Conservation (phyloP, 169 alveolate genomes). For the Cyclospora cayetanensis region DNA sequence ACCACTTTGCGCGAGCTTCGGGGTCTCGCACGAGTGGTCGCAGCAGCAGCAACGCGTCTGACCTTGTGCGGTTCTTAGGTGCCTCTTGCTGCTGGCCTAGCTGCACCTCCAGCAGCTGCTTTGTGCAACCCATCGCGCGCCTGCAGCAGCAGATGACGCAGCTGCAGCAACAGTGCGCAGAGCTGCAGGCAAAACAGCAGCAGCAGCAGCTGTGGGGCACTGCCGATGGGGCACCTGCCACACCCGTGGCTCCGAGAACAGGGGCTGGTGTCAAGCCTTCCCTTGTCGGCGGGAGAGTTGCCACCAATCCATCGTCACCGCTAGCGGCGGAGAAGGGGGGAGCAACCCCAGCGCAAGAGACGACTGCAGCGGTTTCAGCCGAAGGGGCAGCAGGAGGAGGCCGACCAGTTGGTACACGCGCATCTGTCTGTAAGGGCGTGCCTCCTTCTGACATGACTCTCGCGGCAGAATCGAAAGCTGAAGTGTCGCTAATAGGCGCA, state of each 20-base stretch:
- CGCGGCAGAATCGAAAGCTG: no score
- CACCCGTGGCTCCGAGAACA: no score
- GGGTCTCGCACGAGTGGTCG: constrained; percentile 37
- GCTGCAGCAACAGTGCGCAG: constrained; percentile 43
- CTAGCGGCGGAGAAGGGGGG: neutral
- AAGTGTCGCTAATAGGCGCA: no score
- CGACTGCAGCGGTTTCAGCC: no score
- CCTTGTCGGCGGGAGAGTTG: neutral
- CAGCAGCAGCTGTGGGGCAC: no score
- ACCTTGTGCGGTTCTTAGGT: constrained; percentile 23
- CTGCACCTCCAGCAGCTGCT: constrained; percentile 2
- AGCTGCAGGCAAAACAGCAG: constrained; percentile 20
- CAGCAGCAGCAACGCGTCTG: constrained; percentile 30
- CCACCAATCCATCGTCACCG: neutral
- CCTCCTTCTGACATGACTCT: no score
- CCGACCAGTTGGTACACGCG: no score
- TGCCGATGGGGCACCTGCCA: no score
- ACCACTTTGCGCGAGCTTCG: constrained; percentile 20
- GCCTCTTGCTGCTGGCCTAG: constrained; percentile 65
- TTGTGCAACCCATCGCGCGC: constrained; percentile 58
- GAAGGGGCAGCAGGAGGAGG: no score
- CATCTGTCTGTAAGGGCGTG: no score
- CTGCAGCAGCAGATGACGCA: constrained; percentile 57
- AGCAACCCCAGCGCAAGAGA: no score
- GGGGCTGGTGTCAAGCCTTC: neutral